phyloP scores from a whole-genome alignment of 164 flowering plant genomes.

The Echeveria elegans region DNA sequence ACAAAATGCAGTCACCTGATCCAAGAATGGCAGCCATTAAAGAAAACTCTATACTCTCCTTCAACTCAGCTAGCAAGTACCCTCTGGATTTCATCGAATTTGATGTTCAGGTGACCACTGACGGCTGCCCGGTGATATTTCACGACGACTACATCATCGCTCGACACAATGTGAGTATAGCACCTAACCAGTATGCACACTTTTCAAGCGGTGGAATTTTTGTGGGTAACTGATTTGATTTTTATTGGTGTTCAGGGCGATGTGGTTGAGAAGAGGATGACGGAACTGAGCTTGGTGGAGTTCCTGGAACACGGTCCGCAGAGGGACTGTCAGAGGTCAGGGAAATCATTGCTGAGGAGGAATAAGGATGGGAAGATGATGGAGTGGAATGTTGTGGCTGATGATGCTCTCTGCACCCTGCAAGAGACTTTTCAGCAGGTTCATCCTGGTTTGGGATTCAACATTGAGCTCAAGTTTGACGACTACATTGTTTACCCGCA shows the following conservation, averaged over 20 bases:
- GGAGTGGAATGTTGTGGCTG: constrained; percentile 29
- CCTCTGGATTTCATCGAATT: constrained; percentile 69
- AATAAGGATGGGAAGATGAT: constrained; percentile 28
- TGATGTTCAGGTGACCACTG: constrained; percentile 89
- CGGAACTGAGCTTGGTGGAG: constrained; percentile 23
- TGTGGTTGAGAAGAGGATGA: constrained; percentile 25
- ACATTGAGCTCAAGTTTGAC: constrained; percentile 84
- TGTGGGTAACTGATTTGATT: neutral
- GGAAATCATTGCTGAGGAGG: constrained; percentile 22
- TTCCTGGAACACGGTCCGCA: constrained; percentile 29
- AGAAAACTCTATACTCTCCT: constrained; percentile 69
- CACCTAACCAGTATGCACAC: neutral
- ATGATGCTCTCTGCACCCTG: constrained; percentile 28
- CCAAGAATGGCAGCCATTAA: constrained; percentile 52
- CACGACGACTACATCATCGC: constrained; percentile 66
- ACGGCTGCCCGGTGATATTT: constrained; percentile 70
- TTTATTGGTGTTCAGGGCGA: constrained; percentile 16
- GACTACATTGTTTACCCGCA: constrained; percentile 51
- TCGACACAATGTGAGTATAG: constrained; percentile 33
- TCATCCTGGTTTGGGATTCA: constrained; percentile 67
- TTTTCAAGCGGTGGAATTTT: neutral
- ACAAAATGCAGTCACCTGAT: constrained; percentile 50
- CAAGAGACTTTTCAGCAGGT: constrained; percentile 37
- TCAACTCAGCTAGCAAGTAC: constrained; percentile 48
- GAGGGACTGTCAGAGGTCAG: constrained; percentile 17